phyloP scores from a whole-genome alignment of 768 basidiomycete genomes.

The Cantharellus anzutake region DNA sequence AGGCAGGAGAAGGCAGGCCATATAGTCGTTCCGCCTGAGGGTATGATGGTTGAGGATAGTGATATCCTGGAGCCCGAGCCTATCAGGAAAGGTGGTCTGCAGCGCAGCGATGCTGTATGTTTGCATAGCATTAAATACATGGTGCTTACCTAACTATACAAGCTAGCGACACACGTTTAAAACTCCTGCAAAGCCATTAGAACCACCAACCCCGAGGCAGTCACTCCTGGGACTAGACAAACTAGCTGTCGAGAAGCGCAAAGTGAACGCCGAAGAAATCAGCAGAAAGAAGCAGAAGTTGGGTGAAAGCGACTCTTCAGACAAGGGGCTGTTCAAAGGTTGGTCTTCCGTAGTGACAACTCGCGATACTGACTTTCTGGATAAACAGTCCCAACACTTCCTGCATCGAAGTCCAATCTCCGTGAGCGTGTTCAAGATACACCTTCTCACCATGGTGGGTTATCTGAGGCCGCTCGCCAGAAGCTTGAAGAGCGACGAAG shows the following conservation, averaged over 20 bases:
- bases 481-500: slow-evolving; percentile 61
- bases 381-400: slow-evolving; percentile 54
- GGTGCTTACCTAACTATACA: slow-evolving; percentile 4
- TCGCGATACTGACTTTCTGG: background rate
- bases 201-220: slow-evolving; percentile 56
- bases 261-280: slow-evolving; percentile 27
- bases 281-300: slow-evolving; percentile 49
- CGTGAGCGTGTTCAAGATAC: slow-evolving; percentile 77
- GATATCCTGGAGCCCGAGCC: slow-evolving; percentile 75
- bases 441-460: slow-evolving; percentile 79
- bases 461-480: slow-evolving; percentile 55
- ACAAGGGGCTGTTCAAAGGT: slow-evolving; percentile 78
- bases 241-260: slow-evolving; percentile 76
- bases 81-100: slow-evolving; percentile 56
- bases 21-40: slow-evolving; percentile 27
- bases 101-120: slow-evolving; percentile 43
- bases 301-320: slow-evolving; percentile 21
- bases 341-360: slow-evolving; percentile 8
- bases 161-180: slow-evolving; percentile 63
- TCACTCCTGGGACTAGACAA: slow-evolving; percentile 78
- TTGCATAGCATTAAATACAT: slow-evolving; percentile 4
- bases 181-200: slow-evolving; percentile 48
- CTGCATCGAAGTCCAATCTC: slow-evolving; percentile 33
- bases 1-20: slow-evolving; percentile 40
- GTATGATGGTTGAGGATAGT: slow-evolving; percentile 58